Base-by-base conservation (phyloP, 2,329 filamentous ascomycete species). In the Truncatella angustata region DNA sequence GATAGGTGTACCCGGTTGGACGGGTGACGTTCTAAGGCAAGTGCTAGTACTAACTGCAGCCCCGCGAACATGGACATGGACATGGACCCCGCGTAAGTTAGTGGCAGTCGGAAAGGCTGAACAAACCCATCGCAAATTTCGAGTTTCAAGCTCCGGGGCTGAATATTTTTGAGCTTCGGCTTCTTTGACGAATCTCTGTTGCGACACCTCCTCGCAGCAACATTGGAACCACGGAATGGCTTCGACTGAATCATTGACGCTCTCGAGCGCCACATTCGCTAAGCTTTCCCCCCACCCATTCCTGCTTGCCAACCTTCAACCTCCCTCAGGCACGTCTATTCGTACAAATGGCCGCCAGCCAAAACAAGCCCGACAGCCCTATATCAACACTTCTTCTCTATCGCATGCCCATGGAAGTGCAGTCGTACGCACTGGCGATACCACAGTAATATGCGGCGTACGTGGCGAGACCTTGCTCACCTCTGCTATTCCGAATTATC, bases 371-470 rank as follows among this genome's bases (percentile, higher is more conserved):
- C 86, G 94, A 40, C 69, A 78, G 20, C 85, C 88, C n/a, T 84
- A 85, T 30, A 78, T 94, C 61, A 94, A 97, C 70, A 84, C 85
- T 0, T 88, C 89, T 23, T 94, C 90, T 20, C 77, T 99, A 46
- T 90, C 91, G 1, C 91, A 99, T 69, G 88, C 91, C 51, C 87
- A 96, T 66, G 94, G 94, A 48, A 95, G 90, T 62, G 88, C 93
- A 1, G 87, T 97, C 0, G 88, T 97, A 46, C 84, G 94, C 32
- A 77, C 89, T 48, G 94, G 94, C 43, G 90, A 95, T 69, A 97
- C 93, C 1, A 91, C 91, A 1, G 90, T 92, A n/a, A 92, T 99
- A 34, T 97, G 92, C 66, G 94, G 93, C 52, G 85, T 99, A 18
- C 85, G 93, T 40, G 92, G 81, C 49, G 94, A 99, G 72, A 86